A percentile compares a stretch with the other conserved stretches of the same genome.
phyloP scores from a whole-genome alignment of 176 grass and related monocot genomes.

The Avena sativa region DNA sequence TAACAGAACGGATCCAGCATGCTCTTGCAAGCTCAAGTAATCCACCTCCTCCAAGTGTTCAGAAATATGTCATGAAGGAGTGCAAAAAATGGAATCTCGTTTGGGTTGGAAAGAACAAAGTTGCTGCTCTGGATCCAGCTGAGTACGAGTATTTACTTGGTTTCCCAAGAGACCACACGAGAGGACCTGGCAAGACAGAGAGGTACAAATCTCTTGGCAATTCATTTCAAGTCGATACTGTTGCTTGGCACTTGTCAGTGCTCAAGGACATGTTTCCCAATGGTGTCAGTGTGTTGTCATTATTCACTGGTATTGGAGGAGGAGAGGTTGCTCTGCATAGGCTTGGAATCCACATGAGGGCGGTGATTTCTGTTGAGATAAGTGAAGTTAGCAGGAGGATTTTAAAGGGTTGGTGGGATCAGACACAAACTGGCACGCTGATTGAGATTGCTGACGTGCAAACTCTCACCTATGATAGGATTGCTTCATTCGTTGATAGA shows the following conservation, averaged over 20 bases:
- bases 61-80: slow-evolving; percentile 62
- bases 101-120: slow-evolving; percentile 84
- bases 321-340: slow-evolving; percentile 93
- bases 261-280: slow-evolving; percentile 71
- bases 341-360: slow-evolving; percentile 69
- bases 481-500: slow-evolving; percentile 41
- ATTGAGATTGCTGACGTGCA: slow-evolving; percentile 73
- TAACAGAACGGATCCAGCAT: slow-evolving; percentile 57
- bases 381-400: slow-evolving; percentile 66
- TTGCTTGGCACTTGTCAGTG: slow-evolving; percentile 76
- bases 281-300: slow-evolving; percentile 70
- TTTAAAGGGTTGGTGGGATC: slow-evolving; percentile 85
- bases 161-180: slow-evolving; percentile 83
- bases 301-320: slow-evolving; percentile 96
- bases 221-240: slow-evolving; percentile 89
- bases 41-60: slow-evolving; percentile 48
- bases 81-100: slow-evolving; percentile 87
- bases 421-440: slow-evolving; percentile 70
- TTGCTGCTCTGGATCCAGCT: slow-evolving; percentile 77
- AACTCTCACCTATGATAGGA: slow-evolving; percentile 39
- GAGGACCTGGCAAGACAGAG: slow-evolving; percentile 71
- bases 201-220: slow-evolving; percentile 77
- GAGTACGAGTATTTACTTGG: slow-evolving; percentile 85
- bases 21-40: slow-evolving; percentile 34
- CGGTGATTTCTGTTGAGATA: slow-evolving; percentile 78